A percentile compares a stretch with the other conserved stretches of the same genome.
Evolutionary conservation across 331 rosid species (phyloP).

Genomic region (Rhamnella rubrinervis): DNA sequence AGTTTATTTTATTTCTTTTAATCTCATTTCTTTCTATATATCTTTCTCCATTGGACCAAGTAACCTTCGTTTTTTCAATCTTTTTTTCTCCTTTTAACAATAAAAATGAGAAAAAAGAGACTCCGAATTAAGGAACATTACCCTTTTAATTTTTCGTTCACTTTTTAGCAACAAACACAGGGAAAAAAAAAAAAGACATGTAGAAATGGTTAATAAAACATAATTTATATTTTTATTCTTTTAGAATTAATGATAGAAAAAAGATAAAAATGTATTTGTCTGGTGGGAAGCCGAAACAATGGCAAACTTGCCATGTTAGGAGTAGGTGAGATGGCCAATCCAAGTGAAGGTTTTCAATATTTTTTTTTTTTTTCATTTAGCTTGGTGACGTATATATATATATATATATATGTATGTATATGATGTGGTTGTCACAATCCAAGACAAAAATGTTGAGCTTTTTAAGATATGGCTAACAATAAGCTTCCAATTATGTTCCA

Average conservation of each 20-base stretch:
- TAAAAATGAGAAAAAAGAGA: too few relatives aligned
- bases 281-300: constrained; percentile 1
- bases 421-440: constrained; percentile 9
- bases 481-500: background rate
- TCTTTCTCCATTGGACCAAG: background rate
- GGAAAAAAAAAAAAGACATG: too few relatives aligned
- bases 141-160: too few relatives aligned
- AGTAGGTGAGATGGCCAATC: background rate
- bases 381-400: too few relatives aligned
- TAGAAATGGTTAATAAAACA: too few relatives aligned
- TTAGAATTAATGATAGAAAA: background rate
- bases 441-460: background rate
- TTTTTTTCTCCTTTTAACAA: too few relatives aligned
- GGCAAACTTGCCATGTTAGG: constrained; percentile 21
- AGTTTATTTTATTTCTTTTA: background rate
- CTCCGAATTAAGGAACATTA: too few relatives aligned
- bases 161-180: too few relatives aligned
- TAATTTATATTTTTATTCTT: too few relatives aligned
- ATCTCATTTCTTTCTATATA: background rate
- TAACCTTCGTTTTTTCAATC: background rate
- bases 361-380: too few relatives aligned
- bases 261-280: background rate
- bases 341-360: background rate
- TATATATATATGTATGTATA: too few relatives aligned
- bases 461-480: background rate